Evolutionary conservation across 768 basidiomycete species (phyloP).

Genomic region (Russula foetens): DNA sequence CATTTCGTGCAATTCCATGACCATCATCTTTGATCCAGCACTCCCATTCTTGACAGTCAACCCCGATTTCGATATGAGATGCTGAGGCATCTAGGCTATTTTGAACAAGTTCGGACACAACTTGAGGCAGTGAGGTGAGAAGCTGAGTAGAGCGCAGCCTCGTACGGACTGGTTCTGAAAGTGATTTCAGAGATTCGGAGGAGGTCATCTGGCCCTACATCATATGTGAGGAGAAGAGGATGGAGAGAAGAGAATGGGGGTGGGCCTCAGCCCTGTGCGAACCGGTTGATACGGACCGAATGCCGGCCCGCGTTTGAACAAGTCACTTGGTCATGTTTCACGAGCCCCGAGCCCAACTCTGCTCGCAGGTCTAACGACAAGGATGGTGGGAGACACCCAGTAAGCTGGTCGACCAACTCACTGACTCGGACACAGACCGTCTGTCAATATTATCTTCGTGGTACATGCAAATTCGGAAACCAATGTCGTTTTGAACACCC

Average conservation of each 20-base stretch:
- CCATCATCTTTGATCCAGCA: conserved; percentile 89
- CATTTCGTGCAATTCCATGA: conserved; percentile 56
- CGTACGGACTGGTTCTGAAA: conserved; percentile 55
- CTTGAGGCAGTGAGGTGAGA: conserved; percentile 70
- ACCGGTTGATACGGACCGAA: not conserved
- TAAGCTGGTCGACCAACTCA: not conserved
- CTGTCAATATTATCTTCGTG: conserved; percentile 53
- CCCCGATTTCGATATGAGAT: conserved; percentile 54
- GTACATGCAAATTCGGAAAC: conserved; percentile 53
- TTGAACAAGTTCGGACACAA: conserved; percentile 81
- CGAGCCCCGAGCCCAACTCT: not conserved
- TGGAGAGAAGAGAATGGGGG: too few relatives aligned
- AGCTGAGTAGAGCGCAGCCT: conserved; percentile 78
- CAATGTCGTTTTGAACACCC: conserved; percentile 58
- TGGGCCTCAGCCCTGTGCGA: too few relatives aligned
- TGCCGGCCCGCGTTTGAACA: not conserved
- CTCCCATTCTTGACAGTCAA: conserved; percentile 71
- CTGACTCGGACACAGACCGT: conserved; percentile 32
- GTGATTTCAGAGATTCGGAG: conserved; percentile 18
- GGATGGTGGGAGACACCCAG: conserved; percentile 2
- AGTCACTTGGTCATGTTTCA: not conserved
- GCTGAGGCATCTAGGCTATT: conserved; percentile 85
- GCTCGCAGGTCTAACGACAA: not conserved
- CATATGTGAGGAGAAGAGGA: not conserved
- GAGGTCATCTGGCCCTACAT: conserved; percentile 5